Conservation (phyloP, 352 stramenopile genomes). For the Stramenopiles sp. region DNA sequence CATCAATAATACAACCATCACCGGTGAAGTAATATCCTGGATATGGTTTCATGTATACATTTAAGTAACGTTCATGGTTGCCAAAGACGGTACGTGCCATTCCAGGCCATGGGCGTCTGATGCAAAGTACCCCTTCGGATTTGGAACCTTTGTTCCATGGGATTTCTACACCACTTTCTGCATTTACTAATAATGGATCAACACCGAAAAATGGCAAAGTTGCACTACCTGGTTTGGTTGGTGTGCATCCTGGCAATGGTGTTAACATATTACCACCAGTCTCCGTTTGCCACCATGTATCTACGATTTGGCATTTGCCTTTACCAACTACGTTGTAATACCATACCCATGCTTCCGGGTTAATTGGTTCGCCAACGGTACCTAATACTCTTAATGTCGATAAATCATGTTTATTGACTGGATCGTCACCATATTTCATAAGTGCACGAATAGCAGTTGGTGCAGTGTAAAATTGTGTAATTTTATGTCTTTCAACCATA, state of each 20-base stretch:
- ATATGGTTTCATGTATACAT: constrained; percentile 85
- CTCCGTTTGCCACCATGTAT: constrained; percentile 96
- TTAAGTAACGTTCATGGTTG: constrained; percentile 80
- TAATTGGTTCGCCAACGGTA: constrained; percentile 95
- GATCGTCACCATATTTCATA: constrained; percentile 79
- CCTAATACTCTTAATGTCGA: constrained; percentile 77
- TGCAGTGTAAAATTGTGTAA: constrained; percentile 81
- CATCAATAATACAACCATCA: constrained; percentile 57
- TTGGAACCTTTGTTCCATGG: constrained; percentile 30
- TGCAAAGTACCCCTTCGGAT: constrained; percentile 79
- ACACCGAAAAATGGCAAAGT: constrained; percentile 88
- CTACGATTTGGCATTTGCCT: constrained; percentile 60
- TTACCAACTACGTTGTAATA: constrained; percentile 74
- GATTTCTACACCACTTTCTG: constrained; percentile 61
- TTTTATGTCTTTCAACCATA: constrained; percentile 81
- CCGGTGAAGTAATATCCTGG: constrained; percentile 89
- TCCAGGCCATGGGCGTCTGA: constrained; percentile 79
- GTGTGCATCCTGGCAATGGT: constrained; percentile 69
- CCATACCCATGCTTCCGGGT: constrained; percentile 76
- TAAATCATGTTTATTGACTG: constrained; percentile 77
- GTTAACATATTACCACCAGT: constrained; percentile 73
- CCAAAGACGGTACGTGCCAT: constrained; percentile 82
- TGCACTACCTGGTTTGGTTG: constrained; percentile 75
- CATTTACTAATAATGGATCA: constrained; percentile 51
- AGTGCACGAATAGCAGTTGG: constrained; percentile 89